Conservation (phyloP, 306 rosid species). For the Fagus crenata region DNA sequence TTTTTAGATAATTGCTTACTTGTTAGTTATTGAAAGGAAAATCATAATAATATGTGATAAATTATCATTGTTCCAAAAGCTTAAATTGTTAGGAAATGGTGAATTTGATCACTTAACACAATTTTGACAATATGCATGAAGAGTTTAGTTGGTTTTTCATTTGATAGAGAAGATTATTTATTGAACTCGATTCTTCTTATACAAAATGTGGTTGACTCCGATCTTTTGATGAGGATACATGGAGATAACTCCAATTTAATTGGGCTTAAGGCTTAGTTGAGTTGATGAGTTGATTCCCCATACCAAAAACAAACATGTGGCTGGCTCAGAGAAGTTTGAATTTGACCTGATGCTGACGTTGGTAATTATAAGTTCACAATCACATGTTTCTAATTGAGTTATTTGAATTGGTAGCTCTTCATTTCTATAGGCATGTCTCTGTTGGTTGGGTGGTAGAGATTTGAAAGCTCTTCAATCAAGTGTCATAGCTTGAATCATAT, state of each 20-base stretch:
- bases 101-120: too few species aligned
- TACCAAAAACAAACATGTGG: background rate
- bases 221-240: background rate
- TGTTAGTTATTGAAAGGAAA: too few species aligned
- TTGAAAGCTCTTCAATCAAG: background rate
- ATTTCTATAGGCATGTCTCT: conserved; percentile 1
- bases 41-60: too few species aligned
- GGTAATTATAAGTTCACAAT: background rate
- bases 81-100: too few species aligned
- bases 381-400: too few species aligned
- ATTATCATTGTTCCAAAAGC: too few species aligned
- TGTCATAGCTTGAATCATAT: background rate
- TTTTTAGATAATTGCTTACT: background rate
- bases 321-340: background rate
- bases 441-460: background rate
- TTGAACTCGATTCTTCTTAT: background rate
- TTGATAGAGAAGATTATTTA: background rate
- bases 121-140: background rate
- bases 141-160: background rate
- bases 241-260: background rate
- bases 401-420: background rate
- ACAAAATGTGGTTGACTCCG: background rate
- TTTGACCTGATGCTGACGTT: background rate
- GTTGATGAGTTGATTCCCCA: background rate
- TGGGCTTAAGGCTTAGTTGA: background rate